A percentile compares a stretch with the other conserved stretches of the same genome.
phyloP scores from a whole-genome alignment of 1,284 basidiomycete species.

The Naganishia albida region DNA sequence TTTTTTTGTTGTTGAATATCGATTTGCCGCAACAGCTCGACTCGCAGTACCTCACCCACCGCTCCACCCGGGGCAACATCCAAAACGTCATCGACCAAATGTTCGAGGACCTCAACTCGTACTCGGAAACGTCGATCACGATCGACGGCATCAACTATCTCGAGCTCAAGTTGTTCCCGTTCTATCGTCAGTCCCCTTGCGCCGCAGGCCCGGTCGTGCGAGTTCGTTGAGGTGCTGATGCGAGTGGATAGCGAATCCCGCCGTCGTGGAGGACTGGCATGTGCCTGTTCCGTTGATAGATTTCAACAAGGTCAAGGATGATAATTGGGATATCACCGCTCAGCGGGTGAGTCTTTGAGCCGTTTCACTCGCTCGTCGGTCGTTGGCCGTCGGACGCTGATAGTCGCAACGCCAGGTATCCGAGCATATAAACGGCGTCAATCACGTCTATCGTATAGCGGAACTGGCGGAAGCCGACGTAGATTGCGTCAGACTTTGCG shows the following conservation, averaged over 20 bases:
- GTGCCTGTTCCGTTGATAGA: constrained; percentile 90
- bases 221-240: too few species aligned
- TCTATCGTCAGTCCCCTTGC: constrained; percentile 62
- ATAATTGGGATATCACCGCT: constrained; percentile 96
- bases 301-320: constrained; percentile 74
- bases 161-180: constrained; percentile 92
- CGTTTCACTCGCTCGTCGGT: too few species aligned
- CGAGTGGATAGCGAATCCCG: constrained; percentile 68
- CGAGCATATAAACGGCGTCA: constrained; percentile 81
- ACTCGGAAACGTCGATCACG: constrained; percentile 87
- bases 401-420: constrained; percentile 62
- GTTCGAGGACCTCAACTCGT: constrained; percentile 95
- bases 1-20: background rate
- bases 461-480: constrained; percentile 88
- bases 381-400: background rate
- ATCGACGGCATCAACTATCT: constrained; percentile 88
- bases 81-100: constrained; percentile 91
- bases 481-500: constrained; percentile 77
- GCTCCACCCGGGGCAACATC: constrained; percentile 69
- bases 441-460: constrained; percentile 88
- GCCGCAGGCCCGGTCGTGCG: too few species aligned
- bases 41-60: constrained; percentile 78
- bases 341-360: constrained; percentile 64
- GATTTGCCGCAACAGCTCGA: constrained; percentile 65
- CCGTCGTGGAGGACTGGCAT: constrained; percentile 86